Percentiles rank a stretch among this genome's conserved stretches.
These are phyloP conservation scores for Tetracladium maxilliforme DNA, from an alignment of 2,329 filamentous ascomycete species.

Conservation along the genomic window DNA sequence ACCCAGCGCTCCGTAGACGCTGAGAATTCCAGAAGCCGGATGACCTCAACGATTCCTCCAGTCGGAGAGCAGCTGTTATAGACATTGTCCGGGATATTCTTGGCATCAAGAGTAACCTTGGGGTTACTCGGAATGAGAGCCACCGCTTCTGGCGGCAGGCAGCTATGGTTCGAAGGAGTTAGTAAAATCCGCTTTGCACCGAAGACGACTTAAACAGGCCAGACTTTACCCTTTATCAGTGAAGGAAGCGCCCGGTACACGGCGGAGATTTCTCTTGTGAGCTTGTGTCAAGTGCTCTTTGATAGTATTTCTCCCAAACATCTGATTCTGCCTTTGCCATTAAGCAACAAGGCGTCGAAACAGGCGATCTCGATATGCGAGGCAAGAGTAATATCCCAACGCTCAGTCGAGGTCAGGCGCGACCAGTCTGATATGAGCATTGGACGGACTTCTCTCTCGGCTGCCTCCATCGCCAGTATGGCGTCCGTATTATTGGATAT, in stretches of 20 bases:
- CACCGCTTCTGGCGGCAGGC: conserved; percentile 8
- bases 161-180: conserved; percentile 8
- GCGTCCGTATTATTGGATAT: conserved; percentile 5
- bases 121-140: conserved; percentile 7
- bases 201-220: background rate
- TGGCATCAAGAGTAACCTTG: conserved; percentile 10
- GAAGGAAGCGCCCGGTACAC: conserved; percentile 2
- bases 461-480: conserved; percentile 3
- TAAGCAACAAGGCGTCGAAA: conserved; percentile 8
- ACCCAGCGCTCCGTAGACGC: conserved; percentile 16
- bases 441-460: conserved; percentile 3
- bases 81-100: conserved; percentile 9
- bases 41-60: conserved; percentile 10
- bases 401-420: conserved; percentile 6
- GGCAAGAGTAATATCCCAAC: conserved; percentile 2
- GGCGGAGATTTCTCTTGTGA: too few relatives aligned
- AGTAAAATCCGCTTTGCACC: conserved; percentile 14
- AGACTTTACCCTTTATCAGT: conserved; percentile 14
- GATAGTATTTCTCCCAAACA: conserved; percentile 10
- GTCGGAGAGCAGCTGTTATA: conserved; percentile 11
- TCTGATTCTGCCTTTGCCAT: conserved; percentile 8
- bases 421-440: conserved; percentile 8
- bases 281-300: conserved; percentile 8
- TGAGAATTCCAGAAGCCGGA: too few relatives aligned
- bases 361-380: conserved; percentile 7